Conservation (phyloP, 129 eudicot genomes). For the Calendula officinalis region DNA sequence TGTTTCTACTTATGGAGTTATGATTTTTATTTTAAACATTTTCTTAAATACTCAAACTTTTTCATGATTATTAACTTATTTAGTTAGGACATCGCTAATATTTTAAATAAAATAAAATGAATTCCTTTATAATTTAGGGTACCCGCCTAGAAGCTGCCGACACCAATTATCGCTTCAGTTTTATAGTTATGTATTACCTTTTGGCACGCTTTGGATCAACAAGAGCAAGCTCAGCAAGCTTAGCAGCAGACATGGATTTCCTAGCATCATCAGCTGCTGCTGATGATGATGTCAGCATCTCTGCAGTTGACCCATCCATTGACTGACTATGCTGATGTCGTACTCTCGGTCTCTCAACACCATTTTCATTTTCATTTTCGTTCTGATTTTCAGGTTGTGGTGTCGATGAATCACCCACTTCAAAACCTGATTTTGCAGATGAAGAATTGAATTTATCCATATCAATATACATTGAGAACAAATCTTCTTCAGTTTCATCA, state of each 20-base stretch:
- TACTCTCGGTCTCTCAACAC: slow-evolving; percentile 52
- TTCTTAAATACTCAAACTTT: too few relatives aligned
- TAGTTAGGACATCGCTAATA: too few relatives aligned
- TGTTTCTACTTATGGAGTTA: too few relatives aligned
- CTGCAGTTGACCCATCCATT: slow-evolving; percentile 81
- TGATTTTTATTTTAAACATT: too few relatives aligned
- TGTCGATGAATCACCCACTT: slow-evolving; percentile 58
- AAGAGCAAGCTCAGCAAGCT: slow-evolving; percentile 95
- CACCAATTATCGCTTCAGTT: too few relatives aligned
- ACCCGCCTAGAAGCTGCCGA: too few relatives aligned
- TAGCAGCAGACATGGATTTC: slow-evolving; percentile 93
- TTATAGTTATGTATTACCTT: slow-evolving; percentile 40
- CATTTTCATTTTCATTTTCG: slow-evolving; percentile 9
- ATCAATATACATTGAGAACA: slow-evolving; percentile 81
- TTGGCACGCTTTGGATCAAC: slow-evolving; percentile 93
- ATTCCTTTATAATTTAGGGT: too few relatives aligned
- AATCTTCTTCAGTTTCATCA: slow-evolving; percentile 89
- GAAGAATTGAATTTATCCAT: slow-evolving; percentile 77
- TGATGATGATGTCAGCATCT: slow-evolving; percentile 52
- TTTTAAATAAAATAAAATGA: too few relatives aligned
- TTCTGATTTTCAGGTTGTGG: slow-evolving; percentile 26
- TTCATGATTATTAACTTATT: too few relatives aligned
- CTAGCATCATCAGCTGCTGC: slow-evolving; percentile 52
- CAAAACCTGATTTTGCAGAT: slow-evolving; percentile 63
- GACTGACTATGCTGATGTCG: slow-evolving; percentile 98